Conservation (phyloP, 1,284 basidiomycete genomes). For the Marasmius tenuissimus region DNA sequence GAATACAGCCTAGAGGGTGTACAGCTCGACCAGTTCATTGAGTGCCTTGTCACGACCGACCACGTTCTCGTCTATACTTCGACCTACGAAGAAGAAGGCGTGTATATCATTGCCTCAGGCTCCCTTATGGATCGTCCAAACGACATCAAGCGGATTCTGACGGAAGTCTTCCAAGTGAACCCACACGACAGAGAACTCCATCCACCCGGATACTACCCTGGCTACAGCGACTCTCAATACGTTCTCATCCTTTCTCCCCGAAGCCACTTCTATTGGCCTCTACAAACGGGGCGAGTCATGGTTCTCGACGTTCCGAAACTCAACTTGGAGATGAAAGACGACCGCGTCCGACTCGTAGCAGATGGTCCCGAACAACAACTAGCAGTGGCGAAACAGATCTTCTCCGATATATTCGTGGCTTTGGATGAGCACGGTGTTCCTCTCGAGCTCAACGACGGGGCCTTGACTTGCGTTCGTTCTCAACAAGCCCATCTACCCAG, state of each 20-base stretch:
- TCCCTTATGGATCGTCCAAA: slow-evolving; percentile 83
- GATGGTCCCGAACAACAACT: slow-evolving; percentile 85
- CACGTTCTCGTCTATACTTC: slow-evolving; percentile 96
- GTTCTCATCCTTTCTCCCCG: slow-evolving; percentile 87
- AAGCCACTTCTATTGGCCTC: slow-evolving; percentile 88
- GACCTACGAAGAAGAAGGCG: slow-evolving; percentile 85
- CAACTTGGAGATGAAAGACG: slow-evolving; percentile 80
- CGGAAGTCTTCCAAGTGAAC: slow-evolving; percentile 80
- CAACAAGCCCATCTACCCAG: slow-evolving; percentile 90
- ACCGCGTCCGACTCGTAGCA: slow-evolving; percentile 82
- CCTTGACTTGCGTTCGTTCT: slow-evolving; percentile 71
- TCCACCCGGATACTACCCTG: slow-evolving; percentile 45
- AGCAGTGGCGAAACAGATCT: slow-evolving; percentile 76
- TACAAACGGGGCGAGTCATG: slow-evolving; percentile 71
- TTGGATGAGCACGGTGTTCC: slow-evolving; percentile 61
- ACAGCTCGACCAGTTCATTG: slow-evolving; percentile 82
- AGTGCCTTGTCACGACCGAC: slow-evolving; percentile 80
- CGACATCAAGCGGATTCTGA: slow-evolving; percentile 78
- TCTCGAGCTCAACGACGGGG: slow-evolving; percentile 40
- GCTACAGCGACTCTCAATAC: slow-evolving; percentile 66
- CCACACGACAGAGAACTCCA: slow-evolving; percentile 46
- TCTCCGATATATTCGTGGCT: slow-evolving; percentile 65
- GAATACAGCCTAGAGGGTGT: slow-evolving; percentile 87
- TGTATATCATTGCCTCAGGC: slow-evolving; percentile 90
- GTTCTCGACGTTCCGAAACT: slow-evolving; percentile 68